phyloP scores from a whole-genome alignment of 2,329 filamentous ascomycete genomes.

The Apiospora kogelbergensis region DNA sequence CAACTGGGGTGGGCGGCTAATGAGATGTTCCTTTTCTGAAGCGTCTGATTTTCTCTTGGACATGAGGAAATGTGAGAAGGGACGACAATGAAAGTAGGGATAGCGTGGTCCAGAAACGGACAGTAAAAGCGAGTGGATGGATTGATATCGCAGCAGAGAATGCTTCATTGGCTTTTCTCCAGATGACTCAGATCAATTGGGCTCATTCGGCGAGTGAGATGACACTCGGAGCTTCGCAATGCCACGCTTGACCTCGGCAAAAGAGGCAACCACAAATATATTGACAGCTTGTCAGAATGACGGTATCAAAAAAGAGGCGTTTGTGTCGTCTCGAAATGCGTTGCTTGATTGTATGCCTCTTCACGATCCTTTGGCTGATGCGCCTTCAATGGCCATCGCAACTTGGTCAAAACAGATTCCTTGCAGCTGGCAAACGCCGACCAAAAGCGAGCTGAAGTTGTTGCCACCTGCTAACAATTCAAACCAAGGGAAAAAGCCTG shows the following conservation, averaged over 20 bases:
- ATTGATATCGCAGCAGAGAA: neutral
- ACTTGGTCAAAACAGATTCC: neutral
- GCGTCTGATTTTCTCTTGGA: slow-evolving; percentile 29
- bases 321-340: neutral
- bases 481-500: neutral
- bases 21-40: slow-evolving; percentile 18
- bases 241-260: neutral
- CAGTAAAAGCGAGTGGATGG: neutral
- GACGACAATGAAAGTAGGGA: neutral
- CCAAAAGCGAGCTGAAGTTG: neutral
- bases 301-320: too few relatives aligned
- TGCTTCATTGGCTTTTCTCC: neutral
- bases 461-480: neutral
- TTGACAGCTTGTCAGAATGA: neutral
- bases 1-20: slow-evolving; percentile 21
- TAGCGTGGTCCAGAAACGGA: neutral
- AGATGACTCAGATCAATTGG: slow-evolving; percentile 2
- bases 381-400: neutral
- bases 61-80: slow-evolving; percentile 21
- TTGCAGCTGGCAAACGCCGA: neutral
- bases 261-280: neutral
- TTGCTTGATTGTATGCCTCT: neutral
- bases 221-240: neutral
- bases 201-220: neutral
- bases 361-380: neutral